These are phyloP conservation scores for Fusarium sp. DNA, from an alignment of 2,329 filamentous ascomycete genomes.

Conservation along the genomic window DNA sequence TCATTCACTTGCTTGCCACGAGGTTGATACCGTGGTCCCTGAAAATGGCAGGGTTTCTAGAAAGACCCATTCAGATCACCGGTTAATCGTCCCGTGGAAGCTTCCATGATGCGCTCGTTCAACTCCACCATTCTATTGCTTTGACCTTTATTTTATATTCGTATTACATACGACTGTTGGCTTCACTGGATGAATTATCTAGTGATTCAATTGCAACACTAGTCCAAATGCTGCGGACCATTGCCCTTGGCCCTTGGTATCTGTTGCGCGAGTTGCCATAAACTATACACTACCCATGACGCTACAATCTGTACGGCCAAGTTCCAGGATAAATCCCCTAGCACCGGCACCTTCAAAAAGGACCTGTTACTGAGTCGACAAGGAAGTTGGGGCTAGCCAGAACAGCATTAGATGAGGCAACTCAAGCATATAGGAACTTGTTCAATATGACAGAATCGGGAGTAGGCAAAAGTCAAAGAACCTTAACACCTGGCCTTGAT, in stretches of 20 bases:
- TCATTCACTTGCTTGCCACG: conserved; percentile 28
- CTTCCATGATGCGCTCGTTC: conserved; percentile 11
- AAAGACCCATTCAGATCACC: conserved; percentile 22
- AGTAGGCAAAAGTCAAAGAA: conserved; percentile 7
- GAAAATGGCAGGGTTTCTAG: conserved; percentile 5
- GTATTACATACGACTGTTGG: background rate
- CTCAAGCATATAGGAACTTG: background rate
- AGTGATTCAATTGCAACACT: conserved; percentile 3
- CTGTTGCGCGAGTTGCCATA: conserved; percentile 4
- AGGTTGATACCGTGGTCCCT: conserved; percentile 16
- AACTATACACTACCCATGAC: background rate
- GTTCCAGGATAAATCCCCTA: conserved; percentile 12
- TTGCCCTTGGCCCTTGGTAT: background rate
- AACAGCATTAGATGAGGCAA: background rate
- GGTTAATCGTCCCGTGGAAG: conserved; percentile 27
- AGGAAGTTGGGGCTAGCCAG: conserved; percentile 1
- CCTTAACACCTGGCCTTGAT: conserved; percentile 19
- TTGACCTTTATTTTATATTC: background rate
- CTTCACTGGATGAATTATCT: background rate
- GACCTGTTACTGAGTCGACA: conserved; percentile 1
- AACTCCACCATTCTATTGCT: background rate
- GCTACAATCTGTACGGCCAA: conserved; percentile 3
- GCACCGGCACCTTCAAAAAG: conserved; percentile 2
- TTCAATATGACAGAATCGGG: conserved; percentile 10
- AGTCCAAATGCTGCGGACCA: background rate